Base-by-base conservation (phyloP, 192 early-diverging fungal genomes). In the Linnemannia schmuckeri region DNA sequence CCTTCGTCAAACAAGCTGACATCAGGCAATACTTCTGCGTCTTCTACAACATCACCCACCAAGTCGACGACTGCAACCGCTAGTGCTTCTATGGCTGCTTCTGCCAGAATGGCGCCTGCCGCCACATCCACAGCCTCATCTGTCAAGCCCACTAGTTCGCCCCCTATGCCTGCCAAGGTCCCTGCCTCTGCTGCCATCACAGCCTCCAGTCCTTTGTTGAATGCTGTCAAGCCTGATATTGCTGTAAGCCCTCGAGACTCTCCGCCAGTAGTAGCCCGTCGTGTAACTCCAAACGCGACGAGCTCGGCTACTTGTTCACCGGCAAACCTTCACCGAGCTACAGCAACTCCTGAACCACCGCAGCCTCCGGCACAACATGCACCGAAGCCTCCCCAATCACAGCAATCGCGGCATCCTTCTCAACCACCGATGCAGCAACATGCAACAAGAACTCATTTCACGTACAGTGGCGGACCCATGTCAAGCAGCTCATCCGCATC, bases 381-480 rank as follows among this genome's bases (percentile, higher is more conserved):
- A 18, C 24, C 52, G 18, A 69, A 33, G 24, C 76, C 24, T 37
- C 76, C 22, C 0, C 52, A 15, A 69, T 3, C 66, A 38, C 74
- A 24, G 7, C 54, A 42, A 41, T 41, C 75, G 13, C 52, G 18
- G 18, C 75, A 1, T 37, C 75, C n/a, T 27, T 24, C 44, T 12
- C 63, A 27, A 12, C 47, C 57, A 10, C 72, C 7, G 30, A 38
- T 33, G 20, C 73, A 27, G 1, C 70, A 79, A 1, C 71, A 74
- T 1, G n/a, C 57, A 10, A 8, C 72, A 41, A 66, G 55, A 4
- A 7, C 68, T 5, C 80, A 75, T 18, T 27, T 71, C 75, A 17
- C 24, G 7, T 82, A 44, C 69, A 33, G 33, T 13, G 66, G 47
- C 7, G 74, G 80, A 20, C 33, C 80, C 18, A 68, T 69, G 24